Evolutionary conservation across 352 stramenopile genomes (phyloP).

Genomic region (Phytophthora kernoviae): DNA sequence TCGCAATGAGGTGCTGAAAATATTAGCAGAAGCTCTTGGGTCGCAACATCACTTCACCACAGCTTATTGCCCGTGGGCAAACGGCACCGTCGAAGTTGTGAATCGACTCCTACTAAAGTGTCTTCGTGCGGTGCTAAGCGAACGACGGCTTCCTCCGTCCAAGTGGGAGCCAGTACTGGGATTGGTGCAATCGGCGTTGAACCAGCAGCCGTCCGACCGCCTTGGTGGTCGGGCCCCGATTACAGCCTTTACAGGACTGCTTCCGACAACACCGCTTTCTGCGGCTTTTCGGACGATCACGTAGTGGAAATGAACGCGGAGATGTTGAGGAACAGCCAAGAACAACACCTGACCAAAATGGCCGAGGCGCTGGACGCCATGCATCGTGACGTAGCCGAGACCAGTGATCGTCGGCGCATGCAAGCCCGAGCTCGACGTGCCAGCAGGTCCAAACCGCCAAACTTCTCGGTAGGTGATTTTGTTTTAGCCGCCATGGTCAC

Average conservation of each 20-base stretch:
- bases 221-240: not conserved
- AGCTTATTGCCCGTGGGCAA: not conserved
- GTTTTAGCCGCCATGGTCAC: not conserved
- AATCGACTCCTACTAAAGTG: not conserved
- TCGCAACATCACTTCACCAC: conserved; percentile 1
- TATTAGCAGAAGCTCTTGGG: not conserved
- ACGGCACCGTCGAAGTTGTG: conserved; percentile 5
- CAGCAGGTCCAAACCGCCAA: not conserved
- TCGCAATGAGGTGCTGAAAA: conserved; percentile 1
- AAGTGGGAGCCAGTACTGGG: not conserved
- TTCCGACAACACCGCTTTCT: not conserved
- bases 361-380: not conserved
- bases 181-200: not conserved
- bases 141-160: not conserved
- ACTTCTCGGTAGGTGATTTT: conserved; percentile 6
- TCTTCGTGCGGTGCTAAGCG: not conserved
- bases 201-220: not conserved
- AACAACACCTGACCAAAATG: not conserved
- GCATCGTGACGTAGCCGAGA: not conserved
- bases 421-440: not conserved
- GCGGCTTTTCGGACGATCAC: not conserved
- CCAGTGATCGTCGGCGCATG: not conserved
- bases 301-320: not conserved
- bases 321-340: not conserved
- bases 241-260: not conserved